Evolutionary conservation across 1,139 yeast species (phyloP).

Genomic region (Pichia sp.): DNA sequence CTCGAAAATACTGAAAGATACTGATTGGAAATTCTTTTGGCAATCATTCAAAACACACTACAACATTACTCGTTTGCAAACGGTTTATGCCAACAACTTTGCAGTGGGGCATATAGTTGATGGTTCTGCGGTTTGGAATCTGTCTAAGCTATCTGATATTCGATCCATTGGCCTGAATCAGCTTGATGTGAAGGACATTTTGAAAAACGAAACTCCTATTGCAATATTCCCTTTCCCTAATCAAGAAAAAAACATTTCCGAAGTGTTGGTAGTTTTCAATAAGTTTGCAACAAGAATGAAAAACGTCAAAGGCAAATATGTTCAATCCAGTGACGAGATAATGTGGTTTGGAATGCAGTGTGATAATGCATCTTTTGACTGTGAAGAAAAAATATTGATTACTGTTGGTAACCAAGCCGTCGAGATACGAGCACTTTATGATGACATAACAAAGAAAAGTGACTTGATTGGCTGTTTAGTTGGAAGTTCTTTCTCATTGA

Average conservation of each 20-base stretch:
- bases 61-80: slow-evolving; percentile 21
- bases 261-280: slow-evolving; percentile 27
- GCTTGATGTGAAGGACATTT: slow-evolving; percentile 24
- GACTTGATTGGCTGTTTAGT: slow-evolving; percentile 24
- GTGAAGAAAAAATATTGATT: slow-evolving; percentile 24
- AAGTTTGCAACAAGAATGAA: slow-evolving; percentile 27
- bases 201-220: slow-evolving; percentile 27
- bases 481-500: slow-evolving; percentile 22
- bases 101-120: slow-evolving; percentile 28
- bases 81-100: slow-evolving; percentile 29
- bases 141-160: slow-evolving; percentile 28
- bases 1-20: slow-evolving; percentile 18
- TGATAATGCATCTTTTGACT: slow-evolving; percentile 26
- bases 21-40: slow-evolving; percentile 22
- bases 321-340: slow-evolving; percentile 26
- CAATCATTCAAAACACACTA: slow-evolving; percentile 27
- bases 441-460: slow-evolving; percentile 20
- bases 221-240: slow-evolving; percentile 25
- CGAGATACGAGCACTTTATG: slow-evolving; percentile 26
- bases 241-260: slow-evolving; percentile 18
- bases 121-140: slow-evolving; percentile 27
- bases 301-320: slow-evolving; percentile 22
- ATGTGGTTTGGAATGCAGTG: slow-evolving; percentile 27
- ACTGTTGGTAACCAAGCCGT: slow-evolving; percentile 23
- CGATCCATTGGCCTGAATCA: slow-evolving; percentile 27